A percentile compares a stretch with the other conserved stretches of the same genome.
These are phyloP conservation scores for Aspergillus quadrilineatus DNA, from an alignment of 2,329 filamentous ascomycete genomes.

Conservation along the genomic window DNA sequence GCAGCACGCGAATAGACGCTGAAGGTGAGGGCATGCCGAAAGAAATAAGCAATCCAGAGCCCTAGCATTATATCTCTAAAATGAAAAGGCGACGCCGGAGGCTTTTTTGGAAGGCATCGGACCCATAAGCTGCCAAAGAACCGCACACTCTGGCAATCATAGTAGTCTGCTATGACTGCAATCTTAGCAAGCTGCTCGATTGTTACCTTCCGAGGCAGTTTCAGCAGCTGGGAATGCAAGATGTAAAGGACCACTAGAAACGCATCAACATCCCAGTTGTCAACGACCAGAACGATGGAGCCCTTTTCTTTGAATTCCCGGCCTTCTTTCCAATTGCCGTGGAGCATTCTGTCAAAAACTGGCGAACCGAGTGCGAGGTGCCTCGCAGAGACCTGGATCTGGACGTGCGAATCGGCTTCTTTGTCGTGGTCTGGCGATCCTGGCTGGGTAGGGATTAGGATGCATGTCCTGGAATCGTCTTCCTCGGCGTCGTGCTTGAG, in stretches of 20 bases:
- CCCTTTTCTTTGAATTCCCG: neutral
- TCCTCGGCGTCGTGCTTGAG: neutral
- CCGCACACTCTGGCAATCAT: neutral
- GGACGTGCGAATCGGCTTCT: neutral
- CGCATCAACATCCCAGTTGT: neutral
- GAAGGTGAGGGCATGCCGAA: neutral
- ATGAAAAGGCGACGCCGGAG: neutral
- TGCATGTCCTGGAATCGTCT: neutral
- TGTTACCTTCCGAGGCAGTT: neutral
- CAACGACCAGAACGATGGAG: neutral
- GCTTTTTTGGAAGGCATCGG: neutral
- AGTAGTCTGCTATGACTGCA: conserved; percentile 5
- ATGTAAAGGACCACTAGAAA: neutral
- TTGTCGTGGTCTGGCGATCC: neutral
- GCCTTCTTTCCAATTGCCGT: neutral
- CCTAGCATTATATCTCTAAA: neutral
- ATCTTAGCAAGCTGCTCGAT: neutral
- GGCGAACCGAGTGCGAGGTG: neutral
- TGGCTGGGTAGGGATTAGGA: neutral
- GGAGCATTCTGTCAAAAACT: neutral
- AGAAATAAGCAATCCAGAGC: conserved; percentile 4
- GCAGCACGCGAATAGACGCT: neutral
- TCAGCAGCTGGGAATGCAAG: neutral
- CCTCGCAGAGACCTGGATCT: neutral
- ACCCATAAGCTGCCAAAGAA: neutral